Conservation (phyloP, 2,329 filamentous ascomycete species). For the Xylaria sp. region DNA sequence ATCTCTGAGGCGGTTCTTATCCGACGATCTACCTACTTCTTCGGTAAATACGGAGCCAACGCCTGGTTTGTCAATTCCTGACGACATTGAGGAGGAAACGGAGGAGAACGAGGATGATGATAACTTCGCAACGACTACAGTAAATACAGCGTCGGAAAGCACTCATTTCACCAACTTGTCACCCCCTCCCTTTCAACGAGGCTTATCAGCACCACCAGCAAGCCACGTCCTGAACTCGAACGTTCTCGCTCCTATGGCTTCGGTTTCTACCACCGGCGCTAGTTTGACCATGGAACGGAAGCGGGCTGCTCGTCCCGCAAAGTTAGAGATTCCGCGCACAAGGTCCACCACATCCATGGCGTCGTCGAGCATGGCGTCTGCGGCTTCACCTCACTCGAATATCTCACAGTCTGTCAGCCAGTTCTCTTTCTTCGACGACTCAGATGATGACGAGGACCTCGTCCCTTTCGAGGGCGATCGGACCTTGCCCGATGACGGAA, state of each 20-base stretch:
- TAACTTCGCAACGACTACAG: constrained; percentile 63
- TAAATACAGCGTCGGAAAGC: constrained; percentile 46
- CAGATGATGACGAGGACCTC: constrained; percentile 49
- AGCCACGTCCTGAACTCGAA: constrained; percentile 30
- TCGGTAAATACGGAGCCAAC: constrained; percentile 43
- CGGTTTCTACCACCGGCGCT: constrained; percentile 21
- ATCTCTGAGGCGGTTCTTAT: constrained; percentile 57
- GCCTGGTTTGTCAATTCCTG: constrained; percentile 48
- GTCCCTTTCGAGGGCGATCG: constrained; percentile 46
- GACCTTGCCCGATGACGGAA: constrained; percentile 36
- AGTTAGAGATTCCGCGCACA: constrained; percentile 35
- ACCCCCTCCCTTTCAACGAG: constrained; percentile 57
- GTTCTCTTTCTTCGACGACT: constrained; percentile 54
- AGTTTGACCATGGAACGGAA: constrained; percentile 18
- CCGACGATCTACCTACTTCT: constrained; percentile 49
- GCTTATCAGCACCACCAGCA: constrained; percentile 38
- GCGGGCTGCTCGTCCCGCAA: constrained; percentile 16
- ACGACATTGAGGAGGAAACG: constrained; percentile 55
- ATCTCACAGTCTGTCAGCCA: constrained; percentile 45
- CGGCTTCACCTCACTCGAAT: constrained; percentile 46
- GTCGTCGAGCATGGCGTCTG: constrained; percentile 42
- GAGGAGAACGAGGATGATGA: constrained; percentile 66
- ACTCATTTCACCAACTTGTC: constrained; percentile 56
- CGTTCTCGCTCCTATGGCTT: constrained; percentile 24
- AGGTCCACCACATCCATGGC: constrained; percentile 39